Percentiles rank a stretch among this genome's conserved stretches.
phyloP scores from a whole-genome alignment of 129 eudicot species.

The Chrysanthemum lavandulifolium region DNA sequence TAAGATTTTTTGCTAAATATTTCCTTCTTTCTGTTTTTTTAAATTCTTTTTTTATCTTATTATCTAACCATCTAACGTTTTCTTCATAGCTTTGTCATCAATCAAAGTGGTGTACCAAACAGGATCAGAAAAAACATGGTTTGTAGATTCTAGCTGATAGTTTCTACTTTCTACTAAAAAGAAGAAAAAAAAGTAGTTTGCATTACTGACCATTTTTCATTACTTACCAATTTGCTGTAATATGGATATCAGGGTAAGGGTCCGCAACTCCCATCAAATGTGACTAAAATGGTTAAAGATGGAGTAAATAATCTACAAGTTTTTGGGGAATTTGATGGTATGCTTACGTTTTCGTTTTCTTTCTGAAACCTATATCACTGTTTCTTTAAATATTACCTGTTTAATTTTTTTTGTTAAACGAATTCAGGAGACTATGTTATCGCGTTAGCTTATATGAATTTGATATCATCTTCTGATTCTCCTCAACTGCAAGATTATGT shows the following conservation, averaged over 20 bases:
- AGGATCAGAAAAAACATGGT: slow-evolving; percentile 35
- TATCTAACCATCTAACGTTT: not conserved
- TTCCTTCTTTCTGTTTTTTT: not conserved
- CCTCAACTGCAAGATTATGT: slow-evolving; percentile 38
- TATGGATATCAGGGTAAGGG: slow-evolving; percentile 31
- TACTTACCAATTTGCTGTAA: slow-evolving; percentile 10
- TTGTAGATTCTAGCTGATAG: slow-evolving; percentile 3
- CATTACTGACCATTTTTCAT: not conserved
- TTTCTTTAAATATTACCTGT: not conserved
- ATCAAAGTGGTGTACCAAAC: slow-evolving; percentile 24
- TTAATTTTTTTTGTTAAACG: slow-evolving; percentile 4
- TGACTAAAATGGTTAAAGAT: slow-evolving; percentile 45
- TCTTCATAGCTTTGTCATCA: slow-evolving; percentile 31
- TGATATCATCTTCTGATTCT: slow-evolving; percentile 20
- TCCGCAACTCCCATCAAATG: slow-evolving; percentile 44
- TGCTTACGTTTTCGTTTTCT: slow-evolving; percentile 13
- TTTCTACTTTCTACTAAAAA: not conserved
- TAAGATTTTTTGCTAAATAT: not conserved
- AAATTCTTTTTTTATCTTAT: not conserved
- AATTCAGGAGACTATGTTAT: slow-evolving; percentile 31
- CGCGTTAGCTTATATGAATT: slow-evolving; percentile 33
- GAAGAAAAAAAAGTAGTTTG: not conserved
- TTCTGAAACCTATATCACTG: slow-evolving; percentile 14
- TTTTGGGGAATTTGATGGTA: slow-evolving; percentile 48
- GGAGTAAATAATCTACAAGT: slow-evolving; percentile 49